Percentiles rank a stretch among this genome's conserved stretches.
These are phyloP conservation scores for Exophiala sp. DNA, from an alignment of 2,329 filamentous ascomycete species.

Conservation along the genomic window DNA sequence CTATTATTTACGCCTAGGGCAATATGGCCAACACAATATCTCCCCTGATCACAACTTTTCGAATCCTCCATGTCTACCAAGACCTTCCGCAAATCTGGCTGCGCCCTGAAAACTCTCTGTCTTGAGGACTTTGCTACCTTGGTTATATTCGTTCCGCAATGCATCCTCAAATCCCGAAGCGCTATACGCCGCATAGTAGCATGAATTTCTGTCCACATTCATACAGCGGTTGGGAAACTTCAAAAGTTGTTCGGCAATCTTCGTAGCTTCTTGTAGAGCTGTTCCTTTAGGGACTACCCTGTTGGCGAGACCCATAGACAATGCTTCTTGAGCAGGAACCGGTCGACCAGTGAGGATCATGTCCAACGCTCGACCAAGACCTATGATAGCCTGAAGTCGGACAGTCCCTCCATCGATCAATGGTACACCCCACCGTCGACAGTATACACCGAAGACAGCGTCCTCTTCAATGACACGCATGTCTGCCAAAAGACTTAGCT, in stretches of 20 bases:
- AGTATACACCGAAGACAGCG: constrained; percentile 56
- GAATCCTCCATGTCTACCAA: constrained; percentile 37
- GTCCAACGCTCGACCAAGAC: constrained; percentile 53
- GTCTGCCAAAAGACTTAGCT: constrained; percentile 53
- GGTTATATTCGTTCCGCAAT: constrained; percentile 46
- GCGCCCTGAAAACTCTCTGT: constrained; percentile 45
- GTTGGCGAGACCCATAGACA: constrained; percentile 52
- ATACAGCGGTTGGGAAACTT: constrained; percentile 53
- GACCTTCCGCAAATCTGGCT: constrained; percentile 39
- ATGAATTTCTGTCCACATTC: constrained; percentile 48
- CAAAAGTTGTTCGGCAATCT: constrained; percentile 47
- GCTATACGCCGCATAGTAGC: constrained; percentile 51
- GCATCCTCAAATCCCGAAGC: constrained; percentile 51
- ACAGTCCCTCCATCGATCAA: constrained; percentile 54
- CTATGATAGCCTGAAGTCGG: constrained; percentile 50
- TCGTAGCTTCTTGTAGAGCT: constrained; percentile 48
- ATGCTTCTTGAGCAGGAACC: constrained; percentile 49
- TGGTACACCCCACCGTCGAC: constrained; percentile 52
- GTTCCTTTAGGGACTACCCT: constrained; percentile 51
- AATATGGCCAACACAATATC: not conserved
- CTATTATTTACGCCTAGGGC: too few relatives aligned
- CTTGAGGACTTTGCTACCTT: constrained; percentile 42
- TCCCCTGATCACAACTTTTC: constrained; percentile 16
- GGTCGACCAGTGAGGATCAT: constrained; percentile 55
- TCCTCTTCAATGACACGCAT: constrained; percentile 53